phyloP scores from a whole-genome alignment of 164 flowering plant genomes.

The Pachysandra terminalis region DNA sequence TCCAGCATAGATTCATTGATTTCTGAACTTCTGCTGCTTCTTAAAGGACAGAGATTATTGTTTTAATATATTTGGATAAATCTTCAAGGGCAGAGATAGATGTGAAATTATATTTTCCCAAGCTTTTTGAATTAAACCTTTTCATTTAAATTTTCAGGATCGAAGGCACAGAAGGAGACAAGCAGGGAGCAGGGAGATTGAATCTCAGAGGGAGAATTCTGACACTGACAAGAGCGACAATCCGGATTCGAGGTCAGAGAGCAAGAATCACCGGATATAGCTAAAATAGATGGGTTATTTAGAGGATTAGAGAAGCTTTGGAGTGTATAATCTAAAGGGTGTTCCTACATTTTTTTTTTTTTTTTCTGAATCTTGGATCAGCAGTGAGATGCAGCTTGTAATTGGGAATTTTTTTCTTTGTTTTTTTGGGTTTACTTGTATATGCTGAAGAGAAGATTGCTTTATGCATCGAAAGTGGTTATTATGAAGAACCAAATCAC shows the following conservation, averaged over 20 bases:
- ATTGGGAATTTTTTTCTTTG: background rate
- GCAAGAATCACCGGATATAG: conserved; percentile 27
- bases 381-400: too few relatives aligned
- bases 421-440: conserved; percentile 6
- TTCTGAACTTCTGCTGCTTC: too few relatives aligned
- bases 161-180: conserved; percentile 67
- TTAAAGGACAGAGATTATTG: too few relatives aligned
- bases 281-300: too few relatives aligned
- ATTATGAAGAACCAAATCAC: conserved; percentile 3
- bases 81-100: background rate
- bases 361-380: too few relatives aligned
- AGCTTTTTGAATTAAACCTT: background rate
- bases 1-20: too few relatives aligned
- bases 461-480: conserved; percentile 12
- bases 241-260: conserved; percentile 53
- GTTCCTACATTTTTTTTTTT: conserved; percentile 28
- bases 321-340: conserved; percentile 8
- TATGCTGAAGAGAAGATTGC: conserved; percentile 15
- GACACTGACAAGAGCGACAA: conserved; percentile 82
- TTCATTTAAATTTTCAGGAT: conserved; percentile 40
- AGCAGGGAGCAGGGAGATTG: conserved; percentile 63
- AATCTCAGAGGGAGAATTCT: conserved; percentile 61
- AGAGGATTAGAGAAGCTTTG: conserved; percentile 3
- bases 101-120: background rate
- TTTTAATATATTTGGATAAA: too few relatives aligned